These are phyloP conservation scores for Sequoia sempervirens DNA, from an alignment of 75 land plant species.

Conservation along the genomic window DNA sequence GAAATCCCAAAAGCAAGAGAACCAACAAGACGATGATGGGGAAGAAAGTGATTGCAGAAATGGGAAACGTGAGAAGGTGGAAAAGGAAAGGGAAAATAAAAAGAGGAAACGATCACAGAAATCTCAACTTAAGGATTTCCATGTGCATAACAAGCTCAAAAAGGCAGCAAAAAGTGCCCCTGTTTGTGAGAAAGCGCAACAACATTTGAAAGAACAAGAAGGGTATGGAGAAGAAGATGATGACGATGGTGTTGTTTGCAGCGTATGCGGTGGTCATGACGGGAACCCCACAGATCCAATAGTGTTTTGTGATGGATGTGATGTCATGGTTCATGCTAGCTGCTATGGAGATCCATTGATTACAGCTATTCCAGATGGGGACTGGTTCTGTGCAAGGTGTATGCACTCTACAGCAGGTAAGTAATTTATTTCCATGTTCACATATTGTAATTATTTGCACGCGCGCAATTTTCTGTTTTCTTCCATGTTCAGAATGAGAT, in stretches of 20 bases:
- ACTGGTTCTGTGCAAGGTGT: slow-evolving; percentile 77
- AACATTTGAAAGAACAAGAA: background rate
- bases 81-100: background rate
- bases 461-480: no score
- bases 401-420: background rate
- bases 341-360: slow-evolving; percentile 83
- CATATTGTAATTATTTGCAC: no score
- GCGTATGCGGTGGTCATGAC: slow-evolving; percentile 66
- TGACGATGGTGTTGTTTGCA: slow-evolving; percentile 72
- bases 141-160: slow-evolving; percentile 5
- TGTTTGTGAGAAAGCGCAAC: background rate
- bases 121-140: background rate
- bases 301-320: slow-evolving; percentile 92
- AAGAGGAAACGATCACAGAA: background rate
- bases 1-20: background rate
- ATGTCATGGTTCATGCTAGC: slow-evolving; percentile 73
- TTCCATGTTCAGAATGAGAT: no score
- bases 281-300: slow-evolving; percentile 77
- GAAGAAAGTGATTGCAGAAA: slow-evolving; percentile 53
- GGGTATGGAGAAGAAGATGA: slow-evolving; percentile 34
- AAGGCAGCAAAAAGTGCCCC: slow-evolving; percentile 5
- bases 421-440: no score
- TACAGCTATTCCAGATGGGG: slow-evolving; percentile 65
- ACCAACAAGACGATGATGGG: background rate
- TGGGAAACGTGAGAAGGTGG: background rate